Base-by-base conservation (phyloP, 73 alveolate species). In the Blepharisma japonicum region DNA sequence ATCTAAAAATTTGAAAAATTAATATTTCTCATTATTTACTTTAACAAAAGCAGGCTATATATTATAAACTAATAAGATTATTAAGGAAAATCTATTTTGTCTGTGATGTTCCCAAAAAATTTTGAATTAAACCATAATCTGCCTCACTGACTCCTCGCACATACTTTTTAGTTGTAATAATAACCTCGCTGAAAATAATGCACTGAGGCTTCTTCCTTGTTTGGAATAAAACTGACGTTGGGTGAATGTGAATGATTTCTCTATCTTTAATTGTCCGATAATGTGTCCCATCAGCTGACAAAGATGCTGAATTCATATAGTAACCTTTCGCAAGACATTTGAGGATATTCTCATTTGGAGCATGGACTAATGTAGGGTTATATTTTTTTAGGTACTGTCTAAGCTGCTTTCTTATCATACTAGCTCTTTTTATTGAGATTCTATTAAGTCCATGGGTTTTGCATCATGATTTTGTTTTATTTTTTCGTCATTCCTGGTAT, bases 161-260 rank as follows among this genome's bases (percentile, higher is more conserved):
- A 84, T 92, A 96, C 77, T 96, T 94, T 79, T 94, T 94, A 38
- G 94, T 77, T 18, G 99, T 96, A 53, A 94, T 71, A 21, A 96
- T 98, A 79, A 96, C 92, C 81, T 96, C 99, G 67, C 93, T 85
- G 87, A 89, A 96, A 49, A 94, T 51, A 39, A 96, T 93, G 97
- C 98, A 96, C 55, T 95, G 96, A 2, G 99, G 98, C 77, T 94
- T 94, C 55, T 23, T 61, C n/a, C n/a, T 23, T 21, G n/a, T 18
- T 61, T 91, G 95, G 74, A 93, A 96, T 56, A 96, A 74, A 71
- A 92, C 89, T 54, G 98, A 80, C 20, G 96, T 71, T 6, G 99
- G 99, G 82, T 96, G 99, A 11, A 96, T 90, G n/a, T 92, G 89
- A 27, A 96, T 98, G 61, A 90, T 91, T 72, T 96, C 87, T 70